Percentiles rank a stretch among this genome's conserved stretches.
phyloP scores from a whole-genome alignment of 495 filamentous ascomycete genomes.

The Penicillium riverlandense region DNA sequence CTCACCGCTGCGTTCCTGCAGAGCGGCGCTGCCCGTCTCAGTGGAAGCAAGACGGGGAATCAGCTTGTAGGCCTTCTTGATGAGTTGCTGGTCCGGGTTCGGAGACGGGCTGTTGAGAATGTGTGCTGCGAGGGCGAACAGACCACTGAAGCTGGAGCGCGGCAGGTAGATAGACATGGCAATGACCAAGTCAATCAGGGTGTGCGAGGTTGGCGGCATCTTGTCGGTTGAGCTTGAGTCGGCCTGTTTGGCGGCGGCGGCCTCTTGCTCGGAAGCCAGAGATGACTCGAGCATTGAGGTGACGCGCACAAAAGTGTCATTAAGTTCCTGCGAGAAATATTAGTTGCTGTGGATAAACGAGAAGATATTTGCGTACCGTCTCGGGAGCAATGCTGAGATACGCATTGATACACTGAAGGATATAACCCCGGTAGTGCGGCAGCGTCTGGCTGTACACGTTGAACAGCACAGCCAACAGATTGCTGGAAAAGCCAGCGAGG shows the following conservation, averaged over 20 bases:
- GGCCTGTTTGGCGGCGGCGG: slow-evolving; percentile 58
- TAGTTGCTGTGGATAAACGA: background rate
- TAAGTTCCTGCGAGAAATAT: slow-evolving; percentile 55
- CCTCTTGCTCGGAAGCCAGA: slow-evolving; percentile 41
- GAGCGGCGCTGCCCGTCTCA: slow-evolving; percentile 59
- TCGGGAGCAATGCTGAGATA: slow-evolving; percentile 82
- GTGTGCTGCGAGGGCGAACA: slow-evolving; percentile 76
- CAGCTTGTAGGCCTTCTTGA: slow-evolving; percentile 98
- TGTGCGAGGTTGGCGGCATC: slow-evolving; percentile 91
- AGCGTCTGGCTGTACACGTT: slow-evolving; percentile 96
- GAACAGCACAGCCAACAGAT: slow-evolving; percentile 89
- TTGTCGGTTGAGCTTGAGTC: slow-evolving; percentile 53
- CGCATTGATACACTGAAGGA: slow-evolving; percentile 88
- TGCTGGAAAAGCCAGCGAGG: slow-evolving; percentile 70
- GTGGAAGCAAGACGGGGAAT: slow-evolving; percentile 83
- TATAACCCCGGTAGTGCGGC: slow-evolving; percentile 81
- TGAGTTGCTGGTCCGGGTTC: slow-evolving; percentile 73
- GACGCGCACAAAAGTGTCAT: slow-evolving; percentile 80
- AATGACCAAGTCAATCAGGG: slow-evolving; percentile 91
- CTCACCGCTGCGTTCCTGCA: slow-evolving; percentile 64
- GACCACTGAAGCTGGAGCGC: slow-evolving; percentile 64
- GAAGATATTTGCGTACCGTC: slow-evolving; percentile 29
- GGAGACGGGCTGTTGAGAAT: slow-evolving; percentile 56
- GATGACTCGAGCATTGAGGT: slow-evolving; percentile 73
- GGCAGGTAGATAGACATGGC: slow-evolving; percentile 92